phyloP scores from a whole-genome alignment of 305 asterid species.

The Rubia balearica region DNA sequence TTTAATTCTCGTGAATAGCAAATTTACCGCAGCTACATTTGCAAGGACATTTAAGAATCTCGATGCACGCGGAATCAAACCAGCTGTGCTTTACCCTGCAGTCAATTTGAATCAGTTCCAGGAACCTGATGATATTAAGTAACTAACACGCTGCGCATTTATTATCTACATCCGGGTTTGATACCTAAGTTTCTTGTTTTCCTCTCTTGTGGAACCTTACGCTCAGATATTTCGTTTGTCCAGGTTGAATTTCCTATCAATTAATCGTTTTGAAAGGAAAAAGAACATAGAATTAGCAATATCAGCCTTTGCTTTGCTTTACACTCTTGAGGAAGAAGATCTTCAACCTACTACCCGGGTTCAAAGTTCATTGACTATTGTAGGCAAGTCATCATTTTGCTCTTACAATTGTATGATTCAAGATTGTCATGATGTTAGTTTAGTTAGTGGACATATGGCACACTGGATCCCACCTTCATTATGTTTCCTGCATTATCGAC shows the following conservation, averaged over 20 bases:
- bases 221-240: slow-evolving; percentile 9
- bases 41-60: slow-evolving; percentile 32
- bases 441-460: no score
- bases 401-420: slow-evolving; percentile 23
- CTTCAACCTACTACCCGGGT: slow-evolving; percentile 29
- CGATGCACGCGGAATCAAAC: slow-evolving; percentile 21
- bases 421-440: slow-evolving; percentile 1
- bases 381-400: slow-evolving; percentile 39
- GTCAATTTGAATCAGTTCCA: slow-evolving; percentile 78
- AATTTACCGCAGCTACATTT: slow-evolving; percentile 30
- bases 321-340: slow-evolving; percentile 27
- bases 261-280: slow-evolving; percentile 91
- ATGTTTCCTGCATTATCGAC: no score
- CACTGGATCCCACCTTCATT: no score
- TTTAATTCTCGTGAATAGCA: slow-evolving; percentile 62
- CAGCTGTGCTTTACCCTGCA: slow-evolving; percentile 92
- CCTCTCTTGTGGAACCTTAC: not conserved
- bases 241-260: slow-evolving; percentile 80
- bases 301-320: slow-evolving; percentile 27
- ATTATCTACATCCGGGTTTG: not conserved
- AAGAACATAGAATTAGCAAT: slow-evolving; percentile 90
- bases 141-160: slow-evolving; percentile 25
- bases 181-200: not conserved
- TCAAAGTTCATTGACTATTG: slow-evolving; percentile 57
- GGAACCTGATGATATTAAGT: slow-evolving; percentile 55